Conservation (phyloP, 768 basidiomycete genomes). For the Auricularia sp. region DNA sequence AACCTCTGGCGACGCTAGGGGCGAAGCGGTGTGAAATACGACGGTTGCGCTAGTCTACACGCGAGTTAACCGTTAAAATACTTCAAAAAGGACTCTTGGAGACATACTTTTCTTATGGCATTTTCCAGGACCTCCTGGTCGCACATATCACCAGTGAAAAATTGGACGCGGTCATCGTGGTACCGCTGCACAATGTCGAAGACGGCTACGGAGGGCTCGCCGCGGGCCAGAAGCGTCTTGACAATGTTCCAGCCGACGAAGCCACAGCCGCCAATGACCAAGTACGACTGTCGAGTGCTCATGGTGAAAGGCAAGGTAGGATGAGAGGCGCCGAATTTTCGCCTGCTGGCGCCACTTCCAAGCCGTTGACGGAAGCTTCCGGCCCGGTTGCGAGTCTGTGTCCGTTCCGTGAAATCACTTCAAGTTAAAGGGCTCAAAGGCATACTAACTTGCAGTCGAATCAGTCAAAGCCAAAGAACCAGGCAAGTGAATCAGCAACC, state of each 20-base stretch:
- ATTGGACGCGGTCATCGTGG: conserved; percentile 61
- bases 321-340: too few relatives aligned
- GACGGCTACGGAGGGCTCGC: conserved; percentile 63
- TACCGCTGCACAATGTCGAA: conserved; percentile 92
- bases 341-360: too few relatives aligned
- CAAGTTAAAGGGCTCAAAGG: too few relatives aligned
- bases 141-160: conserved; percentile 85
- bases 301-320: too few relatives aligned
- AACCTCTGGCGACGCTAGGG: conserved; percentile 57
- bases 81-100: not conserved
- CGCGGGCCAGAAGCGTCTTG: conserved; percentile 67
- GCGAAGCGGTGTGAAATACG: conserved; percentile 93
- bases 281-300: conserved; percentile 46
- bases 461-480: too few relatives aligned
- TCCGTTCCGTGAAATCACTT: too few relatives aligned
- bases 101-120: conserved; percentile 62
- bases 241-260: conserved; percentile 90
- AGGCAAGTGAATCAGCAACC: too few relatives aligned
- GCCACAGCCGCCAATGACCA: conserved; percentile 91
- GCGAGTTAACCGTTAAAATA: not conserved
- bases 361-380: too few relatives aligned
- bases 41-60: conserved; percentile 70
- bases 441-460: too few relatives aligned
- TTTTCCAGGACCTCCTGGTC: conserved; percentile 60
- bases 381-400: too few relatives aligned